phyloP scores from a whole-genome alignment of 805 yeast genomes.

The Ogataea nakhonphanomensis region DNA sequence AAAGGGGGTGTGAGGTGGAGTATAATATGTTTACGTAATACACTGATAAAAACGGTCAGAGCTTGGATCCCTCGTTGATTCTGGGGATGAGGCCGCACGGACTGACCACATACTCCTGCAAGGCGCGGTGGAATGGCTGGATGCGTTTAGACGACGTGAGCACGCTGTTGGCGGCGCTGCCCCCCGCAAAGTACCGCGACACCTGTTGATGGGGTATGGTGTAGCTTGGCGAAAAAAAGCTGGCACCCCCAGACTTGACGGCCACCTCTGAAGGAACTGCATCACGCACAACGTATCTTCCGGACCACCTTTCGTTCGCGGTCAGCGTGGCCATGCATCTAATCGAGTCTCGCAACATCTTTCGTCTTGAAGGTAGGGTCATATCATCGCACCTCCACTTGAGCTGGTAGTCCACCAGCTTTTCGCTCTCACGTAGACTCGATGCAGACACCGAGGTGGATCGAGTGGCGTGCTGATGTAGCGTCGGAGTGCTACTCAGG shows the following conservation, averaged over 20 bases:
- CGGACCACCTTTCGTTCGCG: conserved; percentile 35
- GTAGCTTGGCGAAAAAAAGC: conserved; percentile 7
- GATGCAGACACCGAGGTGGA: conserved; percentile 11
- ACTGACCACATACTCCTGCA: conserved; percentile 35
- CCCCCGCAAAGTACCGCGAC: conserved; percentile 4
- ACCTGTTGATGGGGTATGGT: conserved; percentile 11
- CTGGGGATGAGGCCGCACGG: conserved; percentile 32
- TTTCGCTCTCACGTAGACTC: neutral
- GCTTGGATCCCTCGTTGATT: conserved; percentile 20
- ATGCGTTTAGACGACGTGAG: too few relatives aligned
- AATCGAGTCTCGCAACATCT: conserved; percentile 31
- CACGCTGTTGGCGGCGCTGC: neutral
- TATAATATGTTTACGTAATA: conserved; percentile 1
- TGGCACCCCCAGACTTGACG: conserved; percentile 6
- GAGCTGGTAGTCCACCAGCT: conserved; percentile 2
- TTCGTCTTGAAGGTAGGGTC: conserved; percentile 23
- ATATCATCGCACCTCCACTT: conserved; percentile 9
- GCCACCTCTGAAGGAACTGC: conserved; percentile 6
- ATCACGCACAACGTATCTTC: conserved; percentile 29
- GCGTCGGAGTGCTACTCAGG: conserved; percentile 6
- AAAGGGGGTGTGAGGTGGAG: conserved; percentile 3
- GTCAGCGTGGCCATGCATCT: conserved; percentile 34
- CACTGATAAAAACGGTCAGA: neutral
- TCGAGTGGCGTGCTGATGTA: conserved; percentile 9
- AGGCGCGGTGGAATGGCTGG: conserved; percentile 12